These are phyloP conservation scores for Rhododendron henanense DNA, from an alignment of 148 eudicot species.

Conservation along the genomic window DNA sequence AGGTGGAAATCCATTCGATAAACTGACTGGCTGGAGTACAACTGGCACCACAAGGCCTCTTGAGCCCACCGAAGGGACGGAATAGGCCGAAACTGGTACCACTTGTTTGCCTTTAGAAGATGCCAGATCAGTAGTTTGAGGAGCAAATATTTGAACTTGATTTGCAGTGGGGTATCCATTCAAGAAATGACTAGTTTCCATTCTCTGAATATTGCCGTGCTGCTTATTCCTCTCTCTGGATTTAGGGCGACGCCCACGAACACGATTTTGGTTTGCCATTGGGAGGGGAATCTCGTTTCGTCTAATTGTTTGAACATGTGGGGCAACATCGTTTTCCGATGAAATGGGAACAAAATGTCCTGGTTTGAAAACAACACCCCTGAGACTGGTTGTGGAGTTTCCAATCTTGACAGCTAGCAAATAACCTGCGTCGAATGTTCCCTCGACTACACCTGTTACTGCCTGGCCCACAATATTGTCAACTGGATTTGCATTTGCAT, in stretches of 20 bases:
- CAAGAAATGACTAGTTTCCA: slow-evolving; percentile 15
- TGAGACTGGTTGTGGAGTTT: slow-evolving; percentile 53
- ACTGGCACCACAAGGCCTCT: slow-evolving; percentile 75
- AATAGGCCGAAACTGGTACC: slow-evolving; percentile 29
- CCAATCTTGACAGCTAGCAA: slow-evolving; percentile 53
- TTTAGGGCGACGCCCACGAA: slow-evolving; percentile 22
- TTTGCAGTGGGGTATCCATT: slow-evolving; percentile 37
- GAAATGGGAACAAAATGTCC: slow-evolving; percentile 76
- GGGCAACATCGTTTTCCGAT: slow-evolving; percentile 75
- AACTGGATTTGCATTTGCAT: slow-evolving; percentile 10
- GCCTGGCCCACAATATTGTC: slow-evolving; percentile 39
- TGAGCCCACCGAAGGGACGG: slow-evolving; percentile 43
- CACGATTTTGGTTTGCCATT: slow-evolving; percentile 19
- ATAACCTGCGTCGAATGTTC: slow-evolving; percentile 52
- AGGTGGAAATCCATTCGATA: slow-evolving; percentile 41
- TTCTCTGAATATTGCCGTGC: slow-evolving; percentile 12
- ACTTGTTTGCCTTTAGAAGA: slow-evolving; percentile 28
- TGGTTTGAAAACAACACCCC: slow-evolving; percentile 91
- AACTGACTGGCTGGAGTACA: slow-evolving; percentile 46
- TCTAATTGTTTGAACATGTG: slow-evolving; percentile 58
- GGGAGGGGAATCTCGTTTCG: slow-evolving; percentile 57
- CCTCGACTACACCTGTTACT: slow-evolving; percentile 44
- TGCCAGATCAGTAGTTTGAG: slow-evolving; percentile 1
- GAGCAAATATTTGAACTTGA: slow-evolving; percentile 21
- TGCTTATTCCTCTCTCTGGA: slow-evolving; percentile 34